Evolutionary conservation across 768 basidiomycete genomes (phyloP), one percentile per base, ranked within the genome.

Genomic region (Hericium rajendrae): DNA sequence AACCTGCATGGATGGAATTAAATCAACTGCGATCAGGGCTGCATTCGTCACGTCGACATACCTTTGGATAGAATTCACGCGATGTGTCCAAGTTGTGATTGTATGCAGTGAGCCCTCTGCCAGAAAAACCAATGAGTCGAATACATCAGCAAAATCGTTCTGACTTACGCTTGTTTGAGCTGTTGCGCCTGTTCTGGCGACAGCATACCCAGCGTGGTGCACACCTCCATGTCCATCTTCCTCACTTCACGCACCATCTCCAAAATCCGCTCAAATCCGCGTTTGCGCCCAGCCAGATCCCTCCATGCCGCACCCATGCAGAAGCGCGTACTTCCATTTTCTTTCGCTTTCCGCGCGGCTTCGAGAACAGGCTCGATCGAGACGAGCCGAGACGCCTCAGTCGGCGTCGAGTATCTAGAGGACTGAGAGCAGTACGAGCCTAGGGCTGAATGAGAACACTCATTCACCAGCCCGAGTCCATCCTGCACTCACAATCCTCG

Each of bases 231-330:
- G 41, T 87, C 94, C 91, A 97, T 94, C 18, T 82, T 89, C 62
- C 94, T 84, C 69, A 92, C 84, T 70, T 91, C 81, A 38, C 79
- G 77, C 57, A 98, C 94, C 94, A 98, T 98, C 61, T 83, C 76
- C 61, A 98, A 74, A 65, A 98, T 97, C 65, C 83, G 81, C 69
- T 97, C 91, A 62, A 98, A 98, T 0, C 94, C 94, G 46, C 90
- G 80, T 71, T 95, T 97, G 61, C 91, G 82, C 2, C 95, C 93
- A 10, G 88, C 84, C 56, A 97, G 81, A 68, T 97, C 95, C 61
- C 95, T 78, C 95, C 95, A 99, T 5, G 95, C 95, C 4, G 95
- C 94, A 57, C 95, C 95, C 95, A 97, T 98, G 71, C 95, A 98
- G 74, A 98, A 98, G 26, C 95, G 80, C 18, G 95, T 98, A 69